Evolutionary conservation across 345 rosid genomes (phyloP).

Genomic region (Gossypium ekmanianum): DNA sequence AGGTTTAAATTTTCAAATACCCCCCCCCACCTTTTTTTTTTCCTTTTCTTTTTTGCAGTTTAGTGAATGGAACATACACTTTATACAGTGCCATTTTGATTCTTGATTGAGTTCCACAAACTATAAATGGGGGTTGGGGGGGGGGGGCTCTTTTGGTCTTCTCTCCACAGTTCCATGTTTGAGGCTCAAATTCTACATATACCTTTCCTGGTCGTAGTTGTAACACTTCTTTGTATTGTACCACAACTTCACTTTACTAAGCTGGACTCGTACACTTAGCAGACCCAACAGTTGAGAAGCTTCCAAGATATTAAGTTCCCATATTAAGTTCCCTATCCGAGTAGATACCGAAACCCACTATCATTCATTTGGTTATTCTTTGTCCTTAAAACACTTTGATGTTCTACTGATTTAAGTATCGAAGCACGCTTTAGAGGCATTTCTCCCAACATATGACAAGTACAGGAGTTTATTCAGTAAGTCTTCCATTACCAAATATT

Average conservation of each 20-base stretch:
- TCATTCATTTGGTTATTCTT: background rate
- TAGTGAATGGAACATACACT: slow-evolving; percentile 14
- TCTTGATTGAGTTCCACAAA: slow-evolving; percentile 2
- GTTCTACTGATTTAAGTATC: background rate
- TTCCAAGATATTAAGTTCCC: too few relatives aligned
- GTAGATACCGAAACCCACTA: too few relatives aligned
- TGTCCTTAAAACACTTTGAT: background rate
- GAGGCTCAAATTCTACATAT: background rate
- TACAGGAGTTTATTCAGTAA: background rate
- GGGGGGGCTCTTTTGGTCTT: background rate
- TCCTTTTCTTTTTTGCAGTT: slow-evolving; percentile 1
- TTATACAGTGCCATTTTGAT: slow-evolving; percentile 13
- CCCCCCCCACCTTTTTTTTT: too few relatives aligned
- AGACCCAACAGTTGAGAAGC: too few relatives aligned
- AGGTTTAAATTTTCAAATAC: slow-evolving; percentile 24
- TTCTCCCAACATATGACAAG: background rate
- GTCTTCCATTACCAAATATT: background rate
- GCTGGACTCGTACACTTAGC: too few relatives aligned
- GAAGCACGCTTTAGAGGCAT: background rate
- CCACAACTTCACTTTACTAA: background rate
- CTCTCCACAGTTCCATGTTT: background rate
- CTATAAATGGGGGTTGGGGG: background rate
- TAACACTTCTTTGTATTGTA: background rate
- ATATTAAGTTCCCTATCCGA: too few relatives aligned
- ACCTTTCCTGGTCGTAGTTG: background rate